A percentile compares a stretch with the other conserved stretches of the same genome.
phyloP scores from a whole-genome alignment of 768 basidiomycete genomes.

The Leccinum longicurvipes region DNA sequence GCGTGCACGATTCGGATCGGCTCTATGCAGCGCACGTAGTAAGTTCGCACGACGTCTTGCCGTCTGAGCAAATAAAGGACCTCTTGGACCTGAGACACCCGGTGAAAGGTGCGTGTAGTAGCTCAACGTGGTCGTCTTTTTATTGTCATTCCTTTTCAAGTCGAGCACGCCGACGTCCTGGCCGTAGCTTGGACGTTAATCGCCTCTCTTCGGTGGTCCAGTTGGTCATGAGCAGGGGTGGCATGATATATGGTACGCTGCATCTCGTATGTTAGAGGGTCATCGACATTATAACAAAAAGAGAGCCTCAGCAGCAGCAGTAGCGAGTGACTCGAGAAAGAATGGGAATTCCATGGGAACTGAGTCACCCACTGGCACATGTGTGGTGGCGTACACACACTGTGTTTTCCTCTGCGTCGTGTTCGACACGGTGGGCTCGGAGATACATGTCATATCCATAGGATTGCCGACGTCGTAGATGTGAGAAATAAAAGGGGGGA shows the following conservation, averaged over 20 bases:
- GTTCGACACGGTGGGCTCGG: background rate
- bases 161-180: background rate
- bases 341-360: slow-evolving; percentile 81
- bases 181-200: slow-evolving; percentile 57
- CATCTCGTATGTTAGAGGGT: background rate
- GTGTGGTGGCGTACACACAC: background rate
- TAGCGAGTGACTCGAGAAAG: slow-evolving; percentile 86
- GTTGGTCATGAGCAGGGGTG: slow-evolving; percentile 48
- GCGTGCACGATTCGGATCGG: slow-evolving; percentile 84
- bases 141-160: background rate
- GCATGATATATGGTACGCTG: slow-evolving; percentile 57
- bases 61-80: slow-evolving; percentile 47
- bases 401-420: background rate
- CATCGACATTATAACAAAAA: background rate
- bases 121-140: background rate
- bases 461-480: background rate
- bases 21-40: slow-evolving; percentile 64
- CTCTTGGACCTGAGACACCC: slow-evolving; percentile 67
- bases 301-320: slow-evolving; percentile 59
- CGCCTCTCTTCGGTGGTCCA: slow-evolving; percentile 72
- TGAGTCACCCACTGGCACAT: slow-evolving; percentile 25
- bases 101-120: slow-evolving; percentile 46
- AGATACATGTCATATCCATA: background rate
- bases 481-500: background rate
- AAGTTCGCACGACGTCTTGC: slow-evolving; percentile 60